Evolutionary conservation across 805 yeast species (phyloP), one percentile per base, ranked within the genome.

Genomic region (Lachancea nothofagi): DNA sequence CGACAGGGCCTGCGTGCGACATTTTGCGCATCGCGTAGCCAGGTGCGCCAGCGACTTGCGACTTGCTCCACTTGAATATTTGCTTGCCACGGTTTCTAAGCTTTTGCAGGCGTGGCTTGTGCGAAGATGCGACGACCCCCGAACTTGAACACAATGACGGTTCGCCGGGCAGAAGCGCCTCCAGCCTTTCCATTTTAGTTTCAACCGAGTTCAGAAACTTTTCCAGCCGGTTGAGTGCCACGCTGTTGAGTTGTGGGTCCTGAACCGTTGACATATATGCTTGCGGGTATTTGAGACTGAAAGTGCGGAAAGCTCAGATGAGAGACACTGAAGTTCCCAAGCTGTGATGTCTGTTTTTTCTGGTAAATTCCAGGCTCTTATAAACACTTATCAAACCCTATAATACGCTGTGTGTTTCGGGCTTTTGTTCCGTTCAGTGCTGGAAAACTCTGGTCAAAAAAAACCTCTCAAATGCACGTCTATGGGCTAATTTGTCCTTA

Each of bases 31-130:
- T 15, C 20, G 34, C 42, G 18, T 29, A 17, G 8, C 22, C 29
- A 18, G 36, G 37, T 9, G 13, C 41, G 5, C 28, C 35, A 10
- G 35, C 31, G 21, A 31, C 41, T 26, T 38, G 39, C 9, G 32
- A 27, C 21, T 23, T 31, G 32, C 36, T 21, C 43, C 43, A 43
- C 21, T 29, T 35, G 13, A 43, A 29, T 20, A 43, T 30, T 28
- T 32, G 36, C 18, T 37, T 33, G 21, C 46, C 46, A 15, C 46
- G 41, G 28, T 33, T 41, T 20, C 33, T 29, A 17, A 43, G 27
- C 38, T 27, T 25, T 35, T 33, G 34, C 21, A 43, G 29, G 13
- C 43, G 39, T 23, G 34, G 46, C 17, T 38, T 24, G 10, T 19
- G 19, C 10, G 33, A 22, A 4, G 36, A 22, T 12, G 13, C 24